Evolutionary conservation across 2,329 filamentous ascomycete species (phyloP).

Genomic region (Trichoderma arundinaceum): DNA sequence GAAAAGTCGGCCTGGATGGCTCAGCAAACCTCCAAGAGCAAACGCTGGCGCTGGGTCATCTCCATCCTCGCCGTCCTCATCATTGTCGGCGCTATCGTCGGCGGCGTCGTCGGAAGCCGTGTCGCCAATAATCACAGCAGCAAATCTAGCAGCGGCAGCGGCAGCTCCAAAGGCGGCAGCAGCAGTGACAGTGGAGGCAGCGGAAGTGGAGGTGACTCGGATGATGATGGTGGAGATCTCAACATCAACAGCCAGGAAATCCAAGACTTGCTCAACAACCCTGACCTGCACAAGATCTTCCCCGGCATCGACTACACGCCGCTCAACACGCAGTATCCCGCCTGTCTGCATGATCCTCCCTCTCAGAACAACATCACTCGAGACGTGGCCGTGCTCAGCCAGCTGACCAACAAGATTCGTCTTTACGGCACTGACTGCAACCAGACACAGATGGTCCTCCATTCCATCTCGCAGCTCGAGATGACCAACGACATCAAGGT

Average conservation of each 20-base stretch:
- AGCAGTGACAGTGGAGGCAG: slow-evolving; percentile 37
- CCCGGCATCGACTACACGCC: slow-evolving; percentile 96
- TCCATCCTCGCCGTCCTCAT: slow-evolving; percentile 67
- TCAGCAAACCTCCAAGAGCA: slow-evolving; percentile 59
- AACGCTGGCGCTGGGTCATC: slow-evolving; percentile 73
- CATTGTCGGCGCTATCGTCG: slow-evolving; percentile 72
- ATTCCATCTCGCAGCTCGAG: slow-evolving; percentile 76
- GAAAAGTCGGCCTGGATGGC: slow-evolving; percentile 35
- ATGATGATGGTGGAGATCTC: slow-evolving; percentile 72
- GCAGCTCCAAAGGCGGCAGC: slow-evolving; percentile 34
- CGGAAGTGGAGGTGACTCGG: slow-evolving; percentile 62
- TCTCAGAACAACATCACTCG: slow-evolving; percentile 94
- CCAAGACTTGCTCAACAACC: slow-evolving; percentile 79
- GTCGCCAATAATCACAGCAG: slow-evolving; percentile 57
- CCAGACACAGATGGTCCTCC: slow-evolving; percentile 91
- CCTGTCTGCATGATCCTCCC: slow-evolving; percentile 75
- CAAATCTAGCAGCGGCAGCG: slow-evolving; percentile 44
- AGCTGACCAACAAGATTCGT: slow-evolving; percentile 85
- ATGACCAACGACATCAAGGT: slow-evolving; percentile 78
- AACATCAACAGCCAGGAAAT: slow-evolving; percentile 78
- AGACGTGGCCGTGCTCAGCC: slow-evolving; percentile 86
- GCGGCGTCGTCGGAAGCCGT: slow-evolving; percentile 75
- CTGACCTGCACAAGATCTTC: slow-evolving; percentile 87
- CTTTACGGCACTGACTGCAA: slow-evolving; percentile 97
- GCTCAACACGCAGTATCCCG: slow-evolving; percentile 86